These are phyloP conservation scores for Xylaria sp. DNA, from an alignment of 2,329 filamentous ascomycete genomes.

Conservation along the genomic window DNA sequence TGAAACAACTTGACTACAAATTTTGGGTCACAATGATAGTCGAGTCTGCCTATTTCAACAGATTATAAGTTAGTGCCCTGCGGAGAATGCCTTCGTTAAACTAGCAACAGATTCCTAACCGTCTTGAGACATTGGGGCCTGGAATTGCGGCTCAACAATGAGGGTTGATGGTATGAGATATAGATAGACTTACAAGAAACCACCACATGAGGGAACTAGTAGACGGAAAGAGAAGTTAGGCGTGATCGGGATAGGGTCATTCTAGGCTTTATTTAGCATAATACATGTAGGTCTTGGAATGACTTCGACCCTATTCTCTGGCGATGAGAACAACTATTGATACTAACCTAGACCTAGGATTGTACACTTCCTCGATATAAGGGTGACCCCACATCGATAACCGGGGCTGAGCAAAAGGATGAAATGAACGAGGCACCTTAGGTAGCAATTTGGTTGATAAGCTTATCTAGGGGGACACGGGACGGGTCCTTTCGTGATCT, in stretches of 20 bases:
- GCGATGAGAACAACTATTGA: too few relatives aligned
- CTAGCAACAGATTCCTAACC: neutral
- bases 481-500: neutral
- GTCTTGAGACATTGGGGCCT: neutral
- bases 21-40: neutral
- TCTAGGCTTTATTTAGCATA: neutral
- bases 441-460: neutral
- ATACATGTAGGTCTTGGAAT: neutral
- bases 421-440: neutral
- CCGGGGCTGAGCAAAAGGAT: slow-evolving; percentile 13
- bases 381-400: neutral
- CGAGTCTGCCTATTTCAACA: neutral
- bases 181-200: neutral
- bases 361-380: slow-evolving; percentile 1
- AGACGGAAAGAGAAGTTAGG: too few relatives aligned
- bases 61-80: neutral
- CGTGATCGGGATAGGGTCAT: neutral
- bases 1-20: neutral
- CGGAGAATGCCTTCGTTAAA: neutral
- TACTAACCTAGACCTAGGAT: neutral
- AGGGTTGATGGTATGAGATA: neutral
- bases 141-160: neutral
- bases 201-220: neutral
- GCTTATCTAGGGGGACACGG: neutral
- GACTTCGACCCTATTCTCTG: neutral